These are phyloP conservation scores for Juglanconis oblonga DNA, from an alignment of 2,329 filamentous ascomycete species.

Conservation along the genomic window DNA sequence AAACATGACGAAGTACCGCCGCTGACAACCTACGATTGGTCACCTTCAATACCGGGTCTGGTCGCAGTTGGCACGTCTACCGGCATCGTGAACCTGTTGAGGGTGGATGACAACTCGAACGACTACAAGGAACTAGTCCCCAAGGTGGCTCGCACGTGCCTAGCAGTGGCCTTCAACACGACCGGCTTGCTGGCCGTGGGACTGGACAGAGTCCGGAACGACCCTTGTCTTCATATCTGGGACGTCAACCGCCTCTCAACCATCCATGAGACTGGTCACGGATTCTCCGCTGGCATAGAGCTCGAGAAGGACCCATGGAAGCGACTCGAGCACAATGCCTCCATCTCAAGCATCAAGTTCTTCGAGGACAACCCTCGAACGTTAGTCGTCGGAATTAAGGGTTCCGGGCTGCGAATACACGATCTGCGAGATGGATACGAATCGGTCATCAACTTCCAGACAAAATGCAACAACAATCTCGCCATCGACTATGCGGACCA, in stretches of 20 bases:
- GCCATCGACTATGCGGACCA: slow-evolving; percentile 76
- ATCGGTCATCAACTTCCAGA: slow-evolving; percentile 59
- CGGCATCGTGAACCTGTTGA: slow-evolving; percentile 72
- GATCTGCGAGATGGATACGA: slow-evolving; percentile 56
- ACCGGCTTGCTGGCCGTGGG: slow-evolving; percentile 72
- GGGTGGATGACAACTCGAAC: slow-evolving; percentile 68
- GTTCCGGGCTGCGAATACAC: slow-evolving; percentile 71
- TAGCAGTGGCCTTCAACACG: slow-evolving; percentile 77
- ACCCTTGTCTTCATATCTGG: slow-evolving; percentile 80
- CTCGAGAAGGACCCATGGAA: slow-evolving; percentile 55
- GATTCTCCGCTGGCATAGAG: slow-evolving; percentile 48
- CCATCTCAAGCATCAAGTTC: slow-evolving; percentile 81
- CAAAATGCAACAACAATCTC: slow-evolving; percentile 67
- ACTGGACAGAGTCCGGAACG: slow-evolving; percentile 76
- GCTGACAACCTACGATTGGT: slow-evolving; percentile 67
- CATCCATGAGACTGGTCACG: slow-evolving; percentile 40
- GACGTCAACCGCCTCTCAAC: slow-evolving; percentile 64
- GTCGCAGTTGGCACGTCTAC: slow-evolving; percentile 73
- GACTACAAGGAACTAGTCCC: slow-evolving; percentile 64
- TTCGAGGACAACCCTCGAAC: slow-evolving; percentile 75
- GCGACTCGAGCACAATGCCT: slow-evolving; percentile 63
- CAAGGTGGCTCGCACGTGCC: slow-evolving; percentile 74
- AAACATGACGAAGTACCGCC: slow-evolving; percentile 63
- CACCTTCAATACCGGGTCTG: slow-evolving; percentile 58
- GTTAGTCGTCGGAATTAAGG: slow-evolving; percentile 72